Evolutionary conservation across 2,329 filamentous ascomycete species (phyloP), one percentile per base, ranked within the genome.

Genomic region (Decorospora gaudefroyi): DNA sequence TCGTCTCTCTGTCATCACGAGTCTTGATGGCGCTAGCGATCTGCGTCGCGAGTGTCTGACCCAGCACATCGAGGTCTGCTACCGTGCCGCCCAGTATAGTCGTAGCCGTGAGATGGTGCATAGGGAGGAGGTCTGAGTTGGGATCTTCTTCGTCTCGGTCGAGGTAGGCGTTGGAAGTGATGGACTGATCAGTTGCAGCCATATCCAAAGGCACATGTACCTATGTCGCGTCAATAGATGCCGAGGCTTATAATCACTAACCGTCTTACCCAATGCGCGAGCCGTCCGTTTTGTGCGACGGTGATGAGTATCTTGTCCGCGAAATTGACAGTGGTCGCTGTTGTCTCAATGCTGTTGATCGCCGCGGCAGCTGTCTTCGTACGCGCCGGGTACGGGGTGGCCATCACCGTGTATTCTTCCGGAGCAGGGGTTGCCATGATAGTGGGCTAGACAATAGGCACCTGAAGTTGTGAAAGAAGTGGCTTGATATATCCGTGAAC

Each of bases 221-320:
- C 86, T 90, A 28, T 4, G 13, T 2, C 12, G 19, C 10, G 11
- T 42, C 16, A 50, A 40, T 37, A 62, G 26, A 8, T 19, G n/a
- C 10, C 12, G 13, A n/a, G 4, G n/a, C 11, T 18, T 4, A 17
- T 9, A 11, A 23, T 8, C 7, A 7, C 19, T 3, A 19, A 25
- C 16, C 11, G 1, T 15, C 74, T 40, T 76, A 96, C 90, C 93
- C 93, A 99, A 78, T 97, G 93, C 13, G 88, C 87, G 32, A 97
- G 74, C 46, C 86, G 82, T 5, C 91, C 92, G 49, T 86, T 82
- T 73, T 97, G 93, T 0, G 88, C 88, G 47, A 97, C 80, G 1
- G 90, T 96, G 51, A 99, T 76, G 59, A 99, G 74, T 60, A 99
- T 90, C 72, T 90, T 95, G 78, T 97, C 93, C 6, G 85, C 79